Conservation (phyloP, 495 filamentous ascomycete species). For the Ramalina intermedia region DNA sequence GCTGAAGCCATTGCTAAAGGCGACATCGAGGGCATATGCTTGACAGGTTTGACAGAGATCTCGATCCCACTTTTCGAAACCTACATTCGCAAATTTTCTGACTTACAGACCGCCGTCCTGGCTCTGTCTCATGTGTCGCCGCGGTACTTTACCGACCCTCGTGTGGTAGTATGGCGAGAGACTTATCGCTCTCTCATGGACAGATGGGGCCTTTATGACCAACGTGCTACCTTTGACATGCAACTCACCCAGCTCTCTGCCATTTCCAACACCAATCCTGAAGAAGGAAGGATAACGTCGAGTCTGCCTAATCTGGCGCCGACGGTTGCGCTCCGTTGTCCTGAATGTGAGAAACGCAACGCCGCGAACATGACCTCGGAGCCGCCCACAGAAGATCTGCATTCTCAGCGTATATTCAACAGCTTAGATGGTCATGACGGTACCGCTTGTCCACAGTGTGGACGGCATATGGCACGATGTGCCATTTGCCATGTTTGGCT, state of each 20-base stretch:
- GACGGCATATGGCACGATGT: constrained; percentile 75
- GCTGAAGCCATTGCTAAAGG: constrained; percentile 52
- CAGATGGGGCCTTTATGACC: constrained; percentile 48
- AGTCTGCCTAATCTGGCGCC: constrained; percentile 39
- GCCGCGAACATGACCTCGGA: constrained; percentile 7
- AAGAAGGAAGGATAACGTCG: constrained; percentile 43
- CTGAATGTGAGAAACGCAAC: constrained; percentile 55
- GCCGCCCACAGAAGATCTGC: constrained; percentile 16
- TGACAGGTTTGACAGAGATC: constrained; percentile 69
- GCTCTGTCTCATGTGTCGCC: constrained; percentile 71
- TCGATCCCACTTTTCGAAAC: constrained; percentile 74
- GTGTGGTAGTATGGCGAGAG: constrained; percentile 66
- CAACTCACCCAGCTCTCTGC: constrained; percentile 45
- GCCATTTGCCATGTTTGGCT: constrained; percentile 77
- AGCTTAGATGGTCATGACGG: constrained; percentile 16
- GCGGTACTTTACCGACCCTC: constrained; percentile 62
- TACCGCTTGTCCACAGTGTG: constrained; percentile 70
- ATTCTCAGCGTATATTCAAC: constrained; percentile 19
- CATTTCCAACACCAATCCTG: constrained; percentile 14
- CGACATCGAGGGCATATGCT: constrained; percentile 74
- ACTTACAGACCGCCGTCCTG: constrained; percentile 80
- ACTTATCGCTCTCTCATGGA: constrained; percentile 75
- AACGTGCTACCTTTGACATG: constrained; percentile 47
- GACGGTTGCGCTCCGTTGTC: constrained; percentile 71
- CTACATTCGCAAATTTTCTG: constrained; percentile 74